A percentile compares a stretch with the other conserved stretches of the same genome.
phyloP scores from a whole-genome alignment of 768 basidiomycete species.

The Mycena pura region DNA sequence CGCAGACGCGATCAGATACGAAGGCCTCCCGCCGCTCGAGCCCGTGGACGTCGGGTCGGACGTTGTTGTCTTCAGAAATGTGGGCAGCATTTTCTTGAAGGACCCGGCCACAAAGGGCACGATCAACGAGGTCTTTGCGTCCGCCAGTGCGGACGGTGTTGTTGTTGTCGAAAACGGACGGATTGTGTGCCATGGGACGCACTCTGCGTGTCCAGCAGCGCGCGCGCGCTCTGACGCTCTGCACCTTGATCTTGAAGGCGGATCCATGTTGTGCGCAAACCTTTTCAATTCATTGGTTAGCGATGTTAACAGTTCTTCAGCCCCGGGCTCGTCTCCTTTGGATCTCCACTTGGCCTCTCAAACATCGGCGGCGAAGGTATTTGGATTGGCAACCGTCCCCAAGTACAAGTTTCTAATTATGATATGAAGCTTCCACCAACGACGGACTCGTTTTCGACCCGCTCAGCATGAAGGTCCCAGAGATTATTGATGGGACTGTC shows the following conservation, averaged over 20 bases:
- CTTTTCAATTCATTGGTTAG: not conserved
- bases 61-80: slow-evolving; percentile 21
- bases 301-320: not conserved
- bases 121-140: slow-evolving; percentile 5
- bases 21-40: slow-evolving; percentile 68
- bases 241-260: slow-evolving; percentile 20
- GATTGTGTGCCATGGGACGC: slow-evolving; percentile 12
- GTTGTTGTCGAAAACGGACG: slow-evolving; percentile 12
- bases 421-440: slow-evolving; percentile 63
- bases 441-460: slow-evolving; percentile 70
- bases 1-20: slow-evolving; percentile 60
- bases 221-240: not conserved
- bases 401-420: slow-evolving; percentile 71
- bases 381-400: too few relatives aligned
- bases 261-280: slow-evolving; percentile 13
- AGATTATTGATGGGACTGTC: slow-evolving; percentile 49
- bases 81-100: slow-evolving; percentile 19
- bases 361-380: slow-evolving; percentile 60
- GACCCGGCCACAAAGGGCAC: not conserved
- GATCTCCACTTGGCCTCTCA: slow-evolving; percentile 25
- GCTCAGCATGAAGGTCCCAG: slow-evolving; percentile 36
- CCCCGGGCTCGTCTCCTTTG: slow-evolving; percentile 19
- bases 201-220: not conserved
- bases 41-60: not conserved
- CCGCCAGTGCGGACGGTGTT: not conserved